Percentiles rank a stretch among this genome's conserved stretches.
phyloP scores from a whole-genome alignment of 306 rosid species.

The Acacia acuminata region DNA sequence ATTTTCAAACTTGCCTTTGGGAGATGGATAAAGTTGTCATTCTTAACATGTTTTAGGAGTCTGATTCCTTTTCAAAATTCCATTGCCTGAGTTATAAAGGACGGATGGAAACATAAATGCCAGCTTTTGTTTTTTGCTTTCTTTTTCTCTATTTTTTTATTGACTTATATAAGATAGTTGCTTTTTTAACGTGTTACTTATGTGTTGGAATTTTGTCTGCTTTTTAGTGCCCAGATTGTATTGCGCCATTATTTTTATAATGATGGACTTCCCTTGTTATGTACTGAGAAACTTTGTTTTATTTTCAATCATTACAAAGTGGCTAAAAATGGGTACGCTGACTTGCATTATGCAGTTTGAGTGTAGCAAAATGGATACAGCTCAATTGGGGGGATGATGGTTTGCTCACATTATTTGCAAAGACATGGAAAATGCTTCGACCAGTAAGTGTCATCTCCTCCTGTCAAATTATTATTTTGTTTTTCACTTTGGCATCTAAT shows the following conservation, averaged over 20 bases:
- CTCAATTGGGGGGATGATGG: conserved; percentile 98
- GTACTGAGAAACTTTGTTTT: neutral
- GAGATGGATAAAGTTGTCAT: conserved; percentile 1
- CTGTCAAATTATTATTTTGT: neutral
- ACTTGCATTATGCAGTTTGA: conserved; percentile 66
- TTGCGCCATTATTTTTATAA: conserved; percentile 8
- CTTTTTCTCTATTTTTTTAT: neutral
- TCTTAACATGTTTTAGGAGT: neutral
- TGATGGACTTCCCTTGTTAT: neutral
- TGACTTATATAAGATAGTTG: conserved; percentile 10
- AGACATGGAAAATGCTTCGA: conserved; percentile 77
- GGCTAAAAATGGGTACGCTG: conserved; percentile 13
- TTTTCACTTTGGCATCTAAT: neutral
- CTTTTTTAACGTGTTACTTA: neutral
- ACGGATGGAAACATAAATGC: neutral
- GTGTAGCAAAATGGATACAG: conserved; percentile 95
- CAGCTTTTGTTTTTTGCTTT: neutral
- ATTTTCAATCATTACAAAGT: conserved; percentile 10
- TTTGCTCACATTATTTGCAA: conserved; percentile 70
- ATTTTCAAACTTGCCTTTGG: neutral
- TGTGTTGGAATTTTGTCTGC: neutral
- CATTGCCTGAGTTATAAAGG: neutral
- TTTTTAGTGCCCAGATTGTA: neutral
- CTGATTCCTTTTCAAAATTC: conserved; percentile 9
- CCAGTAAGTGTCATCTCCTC: conserved; percentile 53